Base-by-base conservation (phyloP, 2,329 filamentous ascomycete genomes). In the Nigrospora sphaerica region DNA sequence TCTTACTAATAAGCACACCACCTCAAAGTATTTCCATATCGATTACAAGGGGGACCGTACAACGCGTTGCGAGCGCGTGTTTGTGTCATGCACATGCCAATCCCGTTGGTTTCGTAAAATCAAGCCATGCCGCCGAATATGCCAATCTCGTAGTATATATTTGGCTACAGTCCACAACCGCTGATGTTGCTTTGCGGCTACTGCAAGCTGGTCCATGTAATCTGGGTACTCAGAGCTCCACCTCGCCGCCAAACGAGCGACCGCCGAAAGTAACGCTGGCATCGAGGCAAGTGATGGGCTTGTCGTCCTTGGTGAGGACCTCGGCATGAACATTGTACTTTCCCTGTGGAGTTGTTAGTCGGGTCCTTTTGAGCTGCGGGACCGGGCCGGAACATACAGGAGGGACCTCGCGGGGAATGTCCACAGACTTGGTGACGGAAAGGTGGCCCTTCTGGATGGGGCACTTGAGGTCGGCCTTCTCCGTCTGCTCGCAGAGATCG, bases 291-390 rank as follows among this genome's bases (percentile, higher is more conserved):
- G 91, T 95, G 53, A 98, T 86, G 61, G 81, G 83, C 53, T 83
- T 73, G 47, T 79, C 74, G 44, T 95, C 83, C 50, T 73, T 75
- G 55, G 80, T 89, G 68, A 81, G 85, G 42, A 95, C 92, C 62
- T 97, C 88, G 37, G 92, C 93, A 35, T 84, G 70, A 33, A 98
- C 93, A 16, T 79, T 86, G 77, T 96, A 98, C 61, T 82, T 91
- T 63, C 91, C 93, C 89, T 93, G 53, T 16, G 13, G 28, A 12
- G n/a, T 28, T 11, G 31, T 46, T 31, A 46, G 45, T 39, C 31
- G 17, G 17, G 18, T 28, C 2, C n/a, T 12, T 16, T 6, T 4
- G 18, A 17, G 32, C 33, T 6, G 34, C 34, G 13, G 13, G n/a
- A 35, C 32, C 18, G 14, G 23, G 31, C 10, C 45, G 38, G 17